Percentiles rank a stretch among this genome's conserved stretches.
These are phyloP conservation scores for Colletotrichum abscissum DNA, from an alignment of 2,329 filamentous ascomycete species.

Conservation along the genomic window DNA sequence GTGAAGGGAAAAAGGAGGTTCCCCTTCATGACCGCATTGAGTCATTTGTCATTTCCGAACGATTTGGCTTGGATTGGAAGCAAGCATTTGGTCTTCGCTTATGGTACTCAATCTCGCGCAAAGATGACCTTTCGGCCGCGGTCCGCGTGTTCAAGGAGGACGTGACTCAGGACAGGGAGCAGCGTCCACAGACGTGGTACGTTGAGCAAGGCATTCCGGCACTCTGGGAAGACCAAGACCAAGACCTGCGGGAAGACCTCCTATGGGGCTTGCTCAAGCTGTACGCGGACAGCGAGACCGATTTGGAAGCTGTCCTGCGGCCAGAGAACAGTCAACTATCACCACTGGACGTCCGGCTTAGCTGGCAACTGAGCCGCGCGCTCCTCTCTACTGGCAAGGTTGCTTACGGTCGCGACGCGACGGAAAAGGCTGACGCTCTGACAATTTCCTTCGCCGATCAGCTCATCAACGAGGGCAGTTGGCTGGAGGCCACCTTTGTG, in stretches of 20 bases:
- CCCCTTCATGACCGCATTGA: slow-evolving; percentile 83
- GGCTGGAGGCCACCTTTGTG: slow-evolving; percentile 80
- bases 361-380: slow-evolving; percentile 86
- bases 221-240: slow-evolving; percentile 70
- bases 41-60: slow-evolving; percentile 84
- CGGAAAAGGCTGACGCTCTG: slow-evolving; percentile 72
- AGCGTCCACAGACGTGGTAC: slow-evolving; percentile 79
- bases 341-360: slow-evolving; percentile 78
- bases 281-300: slow-evolving; percentile 70
- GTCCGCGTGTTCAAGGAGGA: slow-evolving; percentile 81
- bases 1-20: slow-evolving; percentile 78
- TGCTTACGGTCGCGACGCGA: slow-evolving; percentile 63
- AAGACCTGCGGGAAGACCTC: slow-evolving; percentile 76
- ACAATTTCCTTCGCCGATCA: slow-evolving; percentile 74
- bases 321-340: slow-evolving; percentile 83
- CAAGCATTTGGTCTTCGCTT: slow-evolving; percentile 91
- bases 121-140: slow-evolving; percentile 77
- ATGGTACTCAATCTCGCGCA: slow-evolving; percentile 82
- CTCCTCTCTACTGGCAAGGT: slow-evolving; percentile 64
- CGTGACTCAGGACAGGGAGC: slow-evolving; percentile 76
- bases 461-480: slow-evolving; percentile 72
- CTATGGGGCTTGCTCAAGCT: slow-evolving; percentile 89
- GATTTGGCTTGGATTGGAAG: slow-evolving; percentile 91
- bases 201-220: slow-evolving; percentile 67
- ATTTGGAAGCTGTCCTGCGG: slow-evolving; percentile 77